phyloP scores from a whole-genome alignment of 768 basidiomycete genomes.

The Amanita rubescens region DNA sequence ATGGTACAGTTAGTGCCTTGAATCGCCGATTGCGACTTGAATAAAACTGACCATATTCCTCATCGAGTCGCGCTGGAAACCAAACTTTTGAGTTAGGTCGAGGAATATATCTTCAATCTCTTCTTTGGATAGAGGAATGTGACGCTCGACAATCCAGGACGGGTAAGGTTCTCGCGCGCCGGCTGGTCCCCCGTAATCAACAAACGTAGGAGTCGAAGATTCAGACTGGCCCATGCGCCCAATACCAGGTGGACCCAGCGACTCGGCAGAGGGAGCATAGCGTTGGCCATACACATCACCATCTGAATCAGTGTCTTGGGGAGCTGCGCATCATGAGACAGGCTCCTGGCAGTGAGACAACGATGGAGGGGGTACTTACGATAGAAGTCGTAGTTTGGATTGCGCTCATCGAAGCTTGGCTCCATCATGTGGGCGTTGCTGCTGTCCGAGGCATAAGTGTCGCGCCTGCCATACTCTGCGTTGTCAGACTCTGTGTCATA shows the following conservation, averaged over 20 bases:
- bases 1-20: slow-evolving; percentile 9
- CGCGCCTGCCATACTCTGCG: slow-evolving; percentile 55
- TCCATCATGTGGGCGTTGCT: slow-evolving; percentile 59
- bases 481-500: slow-evolving; percentile 76
- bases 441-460: slow-evolving; percentile 64
- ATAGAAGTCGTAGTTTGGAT: slow-evolving; percentile 57
- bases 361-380: slow-evolving; percentile 28
- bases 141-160: slow-evolving; percentile 87
- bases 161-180: slow-evolving; percentile 82
- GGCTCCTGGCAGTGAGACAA: slow-evolving; percentile 14
- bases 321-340: slow-evolving; percentile 37
- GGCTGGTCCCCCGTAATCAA: slow-evolving; percentile 48
- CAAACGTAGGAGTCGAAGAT: slow-evolving; percentile 66
- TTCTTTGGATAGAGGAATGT: slow-evolving; percentile 97
- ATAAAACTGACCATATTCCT: slow-evolving; percentile 72
- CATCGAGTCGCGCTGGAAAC: slow-evolving; percentile 94
- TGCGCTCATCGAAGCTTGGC: slow-evolving; percentile 57
- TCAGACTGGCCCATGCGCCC: slow-evolving; percentile 54
- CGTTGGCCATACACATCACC: slow-evolving; percentile 65
- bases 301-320: slow-evolving; percentile 82
- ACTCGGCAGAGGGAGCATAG: slow-evolving; percentile 70
- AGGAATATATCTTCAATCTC: slow-evolving; percentile 99
- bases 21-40: not conserved
- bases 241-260: slow-evolving; percentile 46
- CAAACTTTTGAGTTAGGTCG: slow-evolving; percentile 97